A percentile compares a stretch with the other conserved stretches of the same genome.
phyloP scores from a whole-genome alignment of 2,329 filamentous ascomycete species.

The Paracorniculantispora psalliotae region DNA sequence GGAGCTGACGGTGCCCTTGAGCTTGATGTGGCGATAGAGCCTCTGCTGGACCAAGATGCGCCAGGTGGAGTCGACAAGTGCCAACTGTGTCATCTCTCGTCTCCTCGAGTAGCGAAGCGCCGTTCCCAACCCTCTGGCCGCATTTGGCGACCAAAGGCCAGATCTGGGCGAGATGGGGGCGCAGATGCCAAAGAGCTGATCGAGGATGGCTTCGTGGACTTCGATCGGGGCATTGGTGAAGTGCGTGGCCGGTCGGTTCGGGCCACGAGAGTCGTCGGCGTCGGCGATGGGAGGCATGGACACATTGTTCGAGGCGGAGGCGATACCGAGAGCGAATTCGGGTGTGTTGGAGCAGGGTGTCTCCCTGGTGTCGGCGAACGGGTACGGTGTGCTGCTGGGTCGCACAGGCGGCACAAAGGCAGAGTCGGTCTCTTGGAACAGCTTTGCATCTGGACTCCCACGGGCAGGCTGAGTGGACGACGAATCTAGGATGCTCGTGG shows the following conservation, averaged over 20 bases:
- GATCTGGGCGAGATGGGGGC: conserved; percentile 52
- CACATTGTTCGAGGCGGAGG: conserved; percentile 14
- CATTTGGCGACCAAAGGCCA: conserved; percentile 47
- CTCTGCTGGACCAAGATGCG: conserved; percentile 63
- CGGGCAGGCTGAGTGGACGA: neutral
- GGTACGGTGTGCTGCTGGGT: conserved; percentile 57
- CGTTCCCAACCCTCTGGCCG: conserved; percentile 58
- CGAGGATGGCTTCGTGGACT: conserved; percentile 67
- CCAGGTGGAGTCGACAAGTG: conserved; percentile 60
- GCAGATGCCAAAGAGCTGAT: conserved; percentile 65
- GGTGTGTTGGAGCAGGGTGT: conserved; percentile 24
- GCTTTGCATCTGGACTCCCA: neutral
- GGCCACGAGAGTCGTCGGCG: neutral
- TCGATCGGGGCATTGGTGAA: conserved; percentile 58
- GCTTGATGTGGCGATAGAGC: conserved; percentile 70
- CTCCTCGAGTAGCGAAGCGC: conserved; percentile 62
- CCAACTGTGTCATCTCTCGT: conserved; percentile 61
- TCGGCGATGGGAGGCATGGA: neutral
- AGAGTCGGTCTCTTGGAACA: neutral
- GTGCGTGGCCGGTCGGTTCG: conserved; percentile 25
- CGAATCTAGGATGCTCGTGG: neutral
- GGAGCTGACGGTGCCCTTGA: conserved; percentile 64
- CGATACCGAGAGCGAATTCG: conserved; percentile 24
- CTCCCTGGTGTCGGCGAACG: conserved; percentile 41
- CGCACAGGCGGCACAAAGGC: conserved; percentile 34